These are phyloP conservation scores for Phialemonium atrogriseum DNA, from an alignment of 2,329 filamentous ascomycete genomes.

Conservation along the genomic window DNA sequence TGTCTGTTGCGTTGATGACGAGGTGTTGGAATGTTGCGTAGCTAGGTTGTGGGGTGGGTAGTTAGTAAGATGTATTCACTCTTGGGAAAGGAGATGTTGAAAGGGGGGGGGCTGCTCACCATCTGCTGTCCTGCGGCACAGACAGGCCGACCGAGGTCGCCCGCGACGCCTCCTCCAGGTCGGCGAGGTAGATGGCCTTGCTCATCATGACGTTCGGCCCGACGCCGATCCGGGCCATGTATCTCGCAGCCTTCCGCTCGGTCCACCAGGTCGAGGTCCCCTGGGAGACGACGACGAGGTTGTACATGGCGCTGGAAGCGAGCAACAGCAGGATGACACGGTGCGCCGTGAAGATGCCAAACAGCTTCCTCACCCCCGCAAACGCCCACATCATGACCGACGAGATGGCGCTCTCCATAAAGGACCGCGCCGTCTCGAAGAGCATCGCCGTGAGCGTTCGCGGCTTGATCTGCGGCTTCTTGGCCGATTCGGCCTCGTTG, in stretches of 20 bases:
- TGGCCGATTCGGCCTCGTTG: slow-evolving; percentile 28
- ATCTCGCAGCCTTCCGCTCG: slow-evolving; percentile 70
- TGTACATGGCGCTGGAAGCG: slow-evolving; percentile 59
- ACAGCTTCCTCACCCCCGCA: slow-evolving; percentile 55
- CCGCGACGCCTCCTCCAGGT: slow-evolving; percentile 59
- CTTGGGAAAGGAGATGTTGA: neutral
- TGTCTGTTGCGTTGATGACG: slow-evolving; percentile 45
- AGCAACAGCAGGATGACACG: slow-evolving; percentile 65
- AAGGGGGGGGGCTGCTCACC: slow-evolving; percentile 23
- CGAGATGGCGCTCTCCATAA: slow-evolving; percentile 65
- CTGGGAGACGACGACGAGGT: slow-evolving; percentile 66
- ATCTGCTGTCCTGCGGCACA: slow-evolving; percentile 40
- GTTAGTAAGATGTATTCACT: neutral
- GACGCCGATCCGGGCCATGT: slow-evolving; percentile 77
- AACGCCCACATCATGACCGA: slow-evolving; percentile 72
- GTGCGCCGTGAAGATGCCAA: slow-evolving; percentile 63
- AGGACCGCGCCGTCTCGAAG: slow-evolving; percentile 62
- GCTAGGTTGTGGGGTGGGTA: slow-evolving; percentile 30
- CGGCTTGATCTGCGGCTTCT: slow-evolving; percentile 52
- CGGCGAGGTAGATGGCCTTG: slow-evolving; percentile 73
- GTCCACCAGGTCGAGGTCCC: slow-evolving; percentile 75
- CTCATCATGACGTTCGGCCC: slow-evolving; percentile 73
- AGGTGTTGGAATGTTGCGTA: slow-evolving; percentile 56
- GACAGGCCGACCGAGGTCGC: slow-evolving; percentile 23
- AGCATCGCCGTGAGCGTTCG: slow-evolving; percentile 61